Conservation (phyloP, 2,329 filamentous ascomycete genomes). For the Trichoderma sp. region DNA sequence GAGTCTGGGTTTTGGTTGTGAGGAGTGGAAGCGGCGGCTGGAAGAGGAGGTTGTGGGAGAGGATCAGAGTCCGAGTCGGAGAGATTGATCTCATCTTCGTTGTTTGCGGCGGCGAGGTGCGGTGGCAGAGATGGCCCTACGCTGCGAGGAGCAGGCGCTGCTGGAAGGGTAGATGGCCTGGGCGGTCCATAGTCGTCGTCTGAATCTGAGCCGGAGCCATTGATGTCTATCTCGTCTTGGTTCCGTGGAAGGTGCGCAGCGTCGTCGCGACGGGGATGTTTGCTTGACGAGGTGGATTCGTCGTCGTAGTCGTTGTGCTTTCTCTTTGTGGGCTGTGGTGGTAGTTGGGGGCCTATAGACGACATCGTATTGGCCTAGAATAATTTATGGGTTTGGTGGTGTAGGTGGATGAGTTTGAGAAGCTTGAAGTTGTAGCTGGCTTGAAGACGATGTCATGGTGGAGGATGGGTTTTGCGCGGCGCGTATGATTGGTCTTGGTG, state of each 20-base stretch:
- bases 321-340: slow-evolving; percentile 66
- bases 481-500: slow-evolving; percentile 7
- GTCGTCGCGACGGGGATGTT: slow-evolving; percentile 40
- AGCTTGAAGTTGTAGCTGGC: not conserved
- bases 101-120: slow-evolving; percentile 28
- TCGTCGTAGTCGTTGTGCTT: slow-evolving; percentile 46
- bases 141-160: slow-evolving; percentile 19
- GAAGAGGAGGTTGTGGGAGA: slow-evolving; percentile 38
- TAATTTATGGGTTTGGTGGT: not conserved
- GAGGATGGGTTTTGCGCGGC: slow-evolving; percentile 13
- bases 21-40: slow-evolving; percentile 43
- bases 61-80: slow-evolving; percentile 40
- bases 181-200: slow-evolving; percentile 47
- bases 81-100: slow-evolving; percentile 47
- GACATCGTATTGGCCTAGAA: slow-evolving; percentile 42
- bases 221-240: slow-evolving; percentile 49
- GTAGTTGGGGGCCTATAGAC: slow-evolving; percentile 69
- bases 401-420: not conserved
- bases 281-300: slow-evolving; percentile 38
- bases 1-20: slow-evolving; percentile 35
- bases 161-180: slow-evolving; percentile 20
- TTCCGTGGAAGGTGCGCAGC: slow-evolving; percentile 41
- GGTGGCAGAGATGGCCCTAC: slow-evolving; percentile 22
- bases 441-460: slow-evolving; percentile 8
- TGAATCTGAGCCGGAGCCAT: slow-evolving; percentile 40